phyloP scores from a whole-genome alignment of 228 moss, liverwort and hornwort genomes.

The Sphagnum fallax region DNA sequence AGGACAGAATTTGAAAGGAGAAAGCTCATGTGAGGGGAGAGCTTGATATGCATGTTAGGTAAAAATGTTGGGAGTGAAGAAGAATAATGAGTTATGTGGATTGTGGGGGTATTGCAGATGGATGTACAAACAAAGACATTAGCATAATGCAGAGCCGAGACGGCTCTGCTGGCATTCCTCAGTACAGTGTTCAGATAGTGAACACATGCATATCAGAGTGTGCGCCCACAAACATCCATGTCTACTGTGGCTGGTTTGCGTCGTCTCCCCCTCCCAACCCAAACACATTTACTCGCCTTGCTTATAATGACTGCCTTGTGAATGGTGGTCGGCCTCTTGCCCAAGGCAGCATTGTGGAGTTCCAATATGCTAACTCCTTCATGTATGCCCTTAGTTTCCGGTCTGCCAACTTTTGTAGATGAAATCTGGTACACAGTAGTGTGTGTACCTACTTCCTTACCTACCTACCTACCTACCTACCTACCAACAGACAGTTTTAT shows the following conservation, averaged over 20 bases:
- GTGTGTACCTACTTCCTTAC: no score
- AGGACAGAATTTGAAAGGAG: no score
- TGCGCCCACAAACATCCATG: conserved; percentile 11
- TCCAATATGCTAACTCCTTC: conserved; percentile 6
- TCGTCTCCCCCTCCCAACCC: conserved; percentile 13
- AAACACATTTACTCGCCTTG: conserved; percentile 8
- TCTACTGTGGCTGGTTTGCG: conserved; percentile 17
- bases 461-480: no score
- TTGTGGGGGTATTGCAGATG: conserved; percentile 28
- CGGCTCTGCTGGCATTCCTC: conserved; percentile 10
- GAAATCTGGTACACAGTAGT: neutral
- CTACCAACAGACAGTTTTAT: no score
- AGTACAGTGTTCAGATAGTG: conserved; percentile 11
- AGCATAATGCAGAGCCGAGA: conserved; percentile 18
- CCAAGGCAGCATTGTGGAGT: neutral
- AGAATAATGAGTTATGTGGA: conserved; percentile 21
- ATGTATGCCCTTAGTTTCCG: conserved; percentile 12
- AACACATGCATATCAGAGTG: conserved; percentile 19
- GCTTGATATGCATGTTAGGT: no score
- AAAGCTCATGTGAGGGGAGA: no score
- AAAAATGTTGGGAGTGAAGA: neutral
- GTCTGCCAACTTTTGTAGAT: conserved; percentile 10
- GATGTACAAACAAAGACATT: conserved; percentile 16
- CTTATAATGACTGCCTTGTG: neutral
- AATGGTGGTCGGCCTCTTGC: conserved; percentile 4